Percentiles rank a stretch among this genome's conserved stretches.
Conservation (phyloP, 2,329 filamentous ascomycete species). For the Calonectria pauciramosa region DNA sequence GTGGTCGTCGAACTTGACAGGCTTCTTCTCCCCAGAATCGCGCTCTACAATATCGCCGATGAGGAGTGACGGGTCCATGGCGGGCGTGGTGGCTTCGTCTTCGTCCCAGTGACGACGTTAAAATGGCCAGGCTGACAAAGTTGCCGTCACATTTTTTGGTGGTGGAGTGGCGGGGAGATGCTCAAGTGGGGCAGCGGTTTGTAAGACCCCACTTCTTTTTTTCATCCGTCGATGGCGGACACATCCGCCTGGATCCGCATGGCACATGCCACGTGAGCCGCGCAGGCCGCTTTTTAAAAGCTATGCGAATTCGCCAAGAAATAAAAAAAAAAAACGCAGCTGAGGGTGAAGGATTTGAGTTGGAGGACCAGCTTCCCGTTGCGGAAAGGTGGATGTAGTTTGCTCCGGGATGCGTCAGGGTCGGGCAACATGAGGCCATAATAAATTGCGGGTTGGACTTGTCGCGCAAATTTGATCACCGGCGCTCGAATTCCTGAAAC, state of each 20-base stretch:
- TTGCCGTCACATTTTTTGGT: constrained; percentile 37
- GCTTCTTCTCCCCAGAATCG: constrained; percentile 68
- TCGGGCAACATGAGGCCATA: constrained; percentile 29
- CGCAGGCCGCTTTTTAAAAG: constrained; percentile 1
- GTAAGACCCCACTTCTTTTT: constrained; percentile 32
- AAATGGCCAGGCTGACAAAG: constrained; percentile 28
- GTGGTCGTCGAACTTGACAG: constrained; percentile 70
- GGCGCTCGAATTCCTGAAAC: constrained; percentile 31
- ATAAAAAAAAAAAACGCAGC: background rate
- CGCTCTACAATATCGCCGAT: constrained; percentile 87
- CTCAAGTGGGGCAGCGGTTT: constrained; percentile 34
- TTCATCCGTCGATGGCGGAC: constrained; percentile 30
- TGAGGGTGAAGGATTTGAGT: background rate
- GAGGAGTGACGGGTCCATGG: constrained; percentile 65
- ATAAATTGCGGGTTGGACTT: constrained; percentile 30
- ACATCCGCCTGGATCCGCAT: constrained; percentile 27
- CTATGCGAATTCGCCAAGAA: background rate
- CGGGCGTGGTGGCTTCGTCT: constrained; percentile 10
- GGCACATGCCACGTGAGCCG: constrained; percentile 34
- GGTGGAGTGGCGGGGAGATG: constrained; percentile 37
- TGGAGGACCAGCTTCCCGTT: constrained; percentile 19
- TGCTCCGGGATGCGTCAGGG: constrained; percentile 21
- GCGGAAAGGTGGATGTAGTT: constrained; percentile 24
- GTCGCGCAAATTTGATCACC: constrained; percentile 7
- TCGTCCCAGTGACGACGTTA: constrained; percentile 1